Evolutionary conservation across 441 rosid genomes (phyloP).

Genomic region (Mallotus repandus): DNA sequence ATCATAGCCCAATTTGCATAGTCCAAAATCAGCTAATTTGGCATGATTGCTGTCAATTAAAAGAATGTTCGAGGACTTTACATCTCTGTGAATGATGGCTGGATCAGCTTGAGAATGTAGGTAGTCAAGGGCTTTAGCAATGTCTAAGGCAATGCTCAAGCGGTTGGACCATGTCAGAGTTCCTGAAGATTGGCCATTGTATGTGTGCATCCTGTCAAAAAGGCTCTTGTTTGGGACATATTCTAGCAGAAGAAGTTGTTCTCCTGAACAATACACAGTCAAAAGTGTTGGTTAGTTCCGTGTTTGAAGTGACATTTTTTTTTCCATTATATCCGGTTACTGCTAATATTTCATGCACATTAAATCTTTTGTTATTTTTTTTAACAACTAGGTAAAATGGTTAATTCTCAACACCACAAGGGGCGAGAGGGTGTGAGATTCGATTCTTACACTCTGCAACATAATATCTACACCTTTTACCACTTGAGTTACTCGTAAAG

Average conservation of each 20-base stretch:
- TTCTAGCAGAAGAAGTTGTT: slow-evolving; percentile 42
- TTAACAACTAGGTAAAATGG: no score
- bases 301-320: not conserved
- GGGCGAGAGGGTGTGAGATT: no score
- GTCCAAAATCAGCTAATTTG: slow-evolving; percentile 63
- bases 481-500: no score
- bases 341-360: no score
- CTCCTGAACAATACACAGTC: slow-evolving; percentile 25
- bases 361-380: no score
- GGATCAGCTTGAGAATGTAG: slow-evolving; percentile 43
- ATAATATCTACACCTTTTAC: no score
- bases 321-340: no score
- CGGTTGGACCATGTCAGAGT: slow-evolving; percentile 40
- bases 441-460: no score
- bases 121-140: slow-evolving; percentile 42
- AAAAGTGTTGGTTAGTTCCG: not conserved
- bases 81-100: slow-evolving; percentile 44
- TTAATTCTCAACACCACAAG: no score
- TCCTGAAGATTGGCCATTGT: slow-evolving; percentile 30
- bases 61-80: slow-evolving; percentile 42
- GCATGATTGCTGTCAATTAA: slow-evolving; percentile 48
- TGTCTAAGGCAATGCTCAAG: slow-evolving; percentile 39
- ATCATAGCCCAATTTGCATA: slow-evolving; percentile 41
- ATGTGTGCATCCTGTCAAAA: slow-evolving; percentile 38
- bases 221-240: slow-evolving; percentile 42